Evolutionary conservation across 352 stramenopile genomes (phyloP).

Genomic region (Stephanocyclus meneghinianus): DNA sequence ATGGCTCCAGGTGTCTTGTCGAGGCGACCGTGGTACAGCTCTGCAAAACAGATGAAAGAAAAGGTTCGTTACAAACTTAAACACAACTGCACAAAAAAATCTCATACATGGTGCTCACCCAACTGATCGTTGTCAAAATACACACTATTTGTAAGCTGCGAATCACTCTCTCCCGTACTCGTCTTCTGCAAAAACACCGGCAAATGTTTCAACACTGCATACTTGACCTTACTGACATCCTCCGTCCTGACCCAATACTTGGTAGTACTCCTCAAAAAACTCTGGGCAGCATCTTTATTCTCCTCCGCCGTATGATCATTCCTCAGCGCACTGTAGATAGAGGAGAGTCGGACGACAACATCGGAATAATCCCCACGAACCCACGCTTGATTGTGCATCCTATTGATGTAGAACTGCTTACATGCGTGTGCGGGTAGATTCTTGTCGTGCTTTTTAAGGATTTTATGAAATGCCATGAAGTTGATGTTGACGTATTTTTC

Average conservation of each 20-base stretch:
- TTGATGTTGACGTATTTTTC: constrained; percentile 91
- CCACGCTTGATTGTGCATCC: constrained; percentile 88
- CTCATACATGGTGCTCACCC: constrained; percentile 30
- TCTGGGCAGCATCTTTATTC: constrained; percentile 69
- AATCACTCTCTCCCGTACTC: constrained; percentile 83
- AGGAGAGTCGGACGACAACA: constrained; percentile 82
- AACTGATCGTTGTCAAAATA: constrained; percentile 85
- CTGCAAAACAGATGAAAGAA: constrained; percentile 6
- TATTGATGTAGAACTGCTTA: constrained; percentile 85
- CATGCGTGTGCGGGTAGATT: constrained; percentile 78
- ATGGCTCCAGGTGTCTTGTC: constrained; percentile 87
- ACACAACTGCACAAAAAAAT: neutral
- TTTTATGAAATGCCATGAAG: constrained; percentile 90
- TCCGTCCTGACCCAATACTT: constrained; percentile 90
- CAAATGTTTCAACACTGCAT: constrained; percentile 84
- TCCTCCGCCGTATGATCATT: constrained; percentile 74
- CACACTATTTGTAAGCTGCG: constrained; percentile 87
- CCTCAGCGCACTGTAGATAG: constrained; percentile 77
- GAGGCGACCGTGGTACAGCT: constrained; percentile 86
- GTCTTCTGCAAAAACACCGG: constrained; percentile 88
- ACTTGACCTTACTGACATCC: constrained; percentile 87
- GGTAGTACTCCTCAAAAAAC: constrained; percentile 85
- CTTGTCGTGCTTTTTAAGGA: constrained; percentile 90
- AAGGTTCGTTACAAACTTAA: neutral
- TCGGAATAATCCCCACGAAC: constrained; percentile 86